A percentile compares a stretch with the other conserved stretches of the same genome.
phyloP scores from a whole-genome alignment of 2,329 filamentous ascomycete species.

The Penicillium occitanis region DNA sequence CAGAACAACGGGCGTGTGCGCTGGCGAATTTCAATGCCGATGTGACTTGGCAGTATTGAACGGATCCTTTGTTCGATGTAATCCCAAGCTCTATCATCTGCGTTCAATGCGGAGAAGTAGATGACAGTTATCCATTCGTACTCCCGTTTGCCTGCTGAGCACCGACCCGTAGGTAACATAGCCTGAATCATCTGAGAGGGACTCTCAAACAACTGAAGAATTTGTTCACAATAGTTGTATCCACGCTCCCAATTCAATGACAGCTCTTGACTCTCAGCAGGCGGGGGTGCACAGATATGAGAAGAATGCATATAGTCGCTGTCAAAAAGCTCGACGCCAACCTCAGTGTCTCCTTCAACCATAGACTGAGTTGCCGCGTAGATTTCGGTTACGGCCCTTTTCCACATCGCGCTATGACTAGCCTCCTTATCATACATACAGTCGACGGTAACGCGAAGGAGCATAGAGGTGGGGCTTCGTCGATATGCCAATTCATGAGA shows the following conservation, averaged over 20 bases:
- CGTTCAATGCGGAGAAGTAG: conserved; percentile 9
- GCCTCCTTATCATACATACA: conserved; percentile 7
- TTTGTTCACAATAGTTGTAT: not conserved
- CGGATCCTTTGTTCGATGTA: conserved; percentile 3
- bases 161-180: conserved; percentile 13
- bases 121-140: conserved; percentile 10
- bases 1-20: conserved; percentile 4
- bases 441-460: not conserved
- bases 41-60: conserved; percentile 5
- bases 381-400: not conserved
- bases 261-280: not conserved
- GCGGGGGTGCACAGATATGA: conserved; percentile 9
- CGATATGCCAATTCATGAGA: not conserved
- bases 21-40: conserved; percentile 16
- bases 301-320: not conserved
- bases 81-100: conserved; percentile 13
- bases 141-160: conserved; percentile 4
- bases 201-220: conserved; percentile 12
- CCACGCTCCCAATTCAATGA: conserved; percentile 5
- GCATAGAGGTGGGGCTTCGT: not conserved
- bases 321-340: conserved; percentile 8
- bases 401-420: conserved; percentile 8
- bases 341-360: not conserved
- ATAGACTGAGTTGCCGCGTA: not conserved
- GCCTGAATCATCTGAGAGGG: conserved; percentile 2